These are phyloP conservation scores for Tolypocladium pustulatum DNA, from an alignment of 2,329 filamentous ascomycete species.

Conservation along the genomic window DNA sequence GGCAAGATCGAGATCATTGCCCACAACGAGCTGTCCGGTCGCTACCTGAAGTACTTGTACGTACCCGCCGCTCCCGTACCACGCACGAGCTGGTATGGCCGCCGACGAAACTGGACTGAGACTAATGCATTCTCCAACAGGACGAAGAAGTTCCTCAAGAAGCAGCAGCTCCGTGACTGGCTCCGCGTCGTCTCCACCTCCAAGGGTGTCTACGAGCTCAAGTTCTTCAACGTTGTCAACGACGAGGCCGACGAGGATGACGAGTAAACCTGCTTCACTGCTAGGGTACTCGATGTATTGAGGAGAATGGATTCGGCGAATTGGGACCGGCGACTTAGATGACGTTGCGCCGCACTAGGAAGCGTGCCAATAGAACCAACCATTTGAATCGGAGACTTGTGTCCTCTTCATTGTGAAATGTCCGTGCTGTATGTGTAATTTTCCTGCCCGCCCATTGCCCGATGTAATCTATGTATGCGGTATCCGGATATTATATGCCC, in stretches of 20 bases:
- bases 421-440: background rate
- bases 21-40: conserved; percentile 95
- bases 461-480: background rate
- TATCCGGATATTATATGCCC: too few relatives aligned
- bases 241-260: conserved; percentile 97
- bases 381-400: background rate
- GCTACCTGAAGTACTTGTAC: conserved; percentile 99
- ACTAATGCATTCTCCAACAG: conserved; percentile 29
- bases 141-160: conserved; percentile 99
- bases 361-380: background rate
- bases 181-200: conserved; percentile 96
- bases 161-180: conserved; percentile 99
- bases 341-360: background rate
- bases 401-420: background rate
- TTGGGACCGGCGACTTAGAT: background rate
- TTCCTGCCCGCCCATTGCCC: background rate
- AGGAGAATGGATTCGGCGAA: background rate
- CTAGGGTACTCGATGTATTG: background rate
- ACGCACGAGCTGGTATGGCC: background rate
- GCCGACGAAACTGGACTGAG: background rate
- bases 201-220: conserved; percentile 98
- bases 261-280: conserved; percentile 58
- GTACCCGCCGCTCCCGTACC: too few relatives aligned
- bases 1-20: conserved; percentile 97
- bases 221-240: conserved; percentile 99